Evolutionary conservation across 106 monocot species (phyloP), one percentile per base, ranked within the genome.

Genomic region (Agapanthus africanus): DNA sequence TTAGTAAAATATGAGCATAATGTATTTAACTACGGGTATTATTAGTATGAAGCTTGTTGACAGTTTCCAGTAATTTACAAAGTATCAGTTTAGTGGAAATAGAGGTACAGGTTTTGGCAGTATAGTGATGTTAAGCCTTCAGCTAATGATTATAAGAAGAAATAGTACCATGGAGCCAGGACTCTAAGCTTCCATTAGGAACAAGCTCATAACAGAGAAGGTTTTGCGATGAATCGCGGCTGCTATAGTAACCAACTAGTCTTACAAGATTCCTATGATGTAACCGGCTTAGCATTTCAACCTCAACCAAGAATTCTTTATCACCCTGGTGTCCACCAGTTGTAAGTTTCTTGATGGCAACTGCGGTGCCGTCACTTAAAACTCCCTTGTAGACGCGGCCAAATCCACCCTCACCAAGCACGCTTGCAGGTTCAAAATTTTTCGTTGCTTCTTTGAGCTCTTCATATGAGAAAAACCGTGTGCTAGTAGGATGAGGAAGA

Each of bases 211-310:
- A 97, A 75, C 97, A 97, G 1, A 97, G 87, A 15, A 97, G 87
- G 44, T 87, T 86, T 64, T 84, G 86, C 41, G 82, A 80, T 8
- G 84, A 76, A 62, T 89, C 91, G 36, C 78, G 86, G 38, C 70
- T 84, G 56, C 79, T 82, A 71, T 87, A 92, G 62, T 92, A 97
- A 54, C 97, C 97, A 74, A 97, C 79, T 54, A 97, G 87, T 73
- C 89, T 97, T 22, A 97, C 97, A 56, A 97, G 82, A 84, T 97
- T 97, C 36, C 97, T 83, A 74, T 97, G 97, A 70, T 97, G 97
- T 66, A 97, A 63, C 49, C 92, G 79, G 72, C 97, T 97, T 66
- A 97, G 79, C 97, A 97, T 97, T 51, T 97, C 89, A 59, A 97
- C 97, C 72, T 97, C 97, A 68, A 97, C 97, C 37, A 92, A 60